These are phyloP conservation scores for Trapa incisa DNA, from an alignment of 345 rosid species.

Conservation along the genomic window DNA sequence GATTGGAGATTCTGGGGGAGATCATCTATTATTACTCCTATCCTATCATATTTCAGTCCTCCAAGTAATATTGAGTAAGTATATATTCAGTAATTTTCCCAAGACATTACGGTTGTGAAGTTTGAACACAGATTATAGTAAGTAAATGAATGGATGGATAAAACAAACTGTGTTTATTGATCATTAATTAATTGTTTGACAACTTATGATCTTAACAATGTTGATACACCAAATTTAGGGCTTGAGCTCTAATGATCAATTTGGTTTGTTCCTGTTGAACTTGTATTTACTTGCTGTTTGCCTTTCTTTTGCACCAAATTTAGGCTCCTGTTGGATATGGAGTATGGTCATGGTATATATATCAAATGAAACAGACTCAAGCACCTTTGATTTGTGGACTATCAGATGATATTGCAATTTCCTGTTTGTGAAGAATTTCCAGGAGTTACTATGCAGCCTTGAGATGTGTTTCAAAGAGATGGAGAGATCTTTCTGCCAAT, in stretches of 20 bases:
- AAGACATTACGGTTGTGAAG: too few species aligned
- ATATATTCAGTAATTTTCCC: too few species aligned
- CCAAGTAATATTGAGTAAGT: neutral
- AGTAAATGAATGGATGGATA: too few species aligned
- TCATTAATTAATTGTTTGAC: too few species aligned
- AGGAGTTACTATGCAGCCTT: constrained; percentile 37
- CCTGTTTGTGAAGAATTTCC: constrained; percentile 72
- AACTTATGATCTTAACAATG: neutral
- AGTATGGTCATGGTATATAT: constrained; percentile 13
- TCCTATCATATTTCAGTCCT: too few species aligned
- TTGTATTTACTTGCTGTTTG: neutral
- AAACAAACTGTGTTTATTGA: too few species aligned
- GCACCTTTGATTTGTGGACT: constrained; percentile 38
- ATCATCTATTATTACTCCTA: neutral
- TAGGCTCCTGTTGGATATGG: constrained; percentile 9
- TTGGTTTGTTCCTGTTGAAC: neutral
- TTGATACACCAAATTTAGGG: neutral
- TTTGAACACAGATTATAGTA: too few species aligned
- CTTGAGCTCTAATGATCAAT: neutral
- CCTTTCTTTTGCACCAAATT: neutral
- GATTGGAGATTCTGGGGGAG: constrained; percentile 12
- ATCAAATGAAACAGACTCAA: constrained; percentile 16
- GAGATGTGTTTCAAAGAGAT: constrained; percentile 43
- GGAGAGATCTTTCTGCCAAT: constrained; percentile 22
- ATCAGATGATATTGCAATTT: constrained; percentile 51